Conservation (phyloP, 2,329 filamentous ascomycete species). For the Pseudopyrenochaeta lycopersici region DNA sequence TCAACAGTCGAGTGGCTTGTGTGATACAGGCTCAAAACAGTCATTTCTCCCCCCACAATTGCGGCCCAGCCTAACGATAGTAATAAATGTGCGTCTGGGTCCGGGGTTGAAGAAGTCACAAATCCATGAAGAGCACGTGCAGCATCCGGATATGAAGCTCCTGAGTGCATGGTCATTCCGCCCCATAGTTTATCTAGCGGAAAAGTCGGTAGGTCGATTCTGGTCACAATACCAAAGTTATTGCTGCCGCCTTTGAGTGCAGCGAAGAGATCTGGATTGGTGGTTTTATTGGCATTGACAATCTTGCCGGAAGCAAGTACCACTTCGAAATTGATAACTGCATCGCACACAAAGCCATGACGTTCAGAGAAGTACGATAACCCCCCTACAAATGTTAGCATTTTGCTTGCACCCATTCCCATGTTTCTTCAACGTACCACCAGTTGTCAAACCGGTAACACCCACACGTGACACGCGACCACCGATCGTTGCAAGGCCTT, state of each 20-base stretch:
- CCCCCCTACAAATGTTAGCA: background rate
- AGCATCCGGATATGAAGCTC: background rate
- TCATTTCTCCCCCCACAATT: background rate
- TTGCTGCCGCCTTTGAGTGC: constrained; percentile 44
- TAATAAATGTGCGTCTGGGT: background rate
- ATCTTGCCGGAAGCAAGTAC: constrained; percentile 49
- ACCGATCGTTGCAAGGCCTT: constrained; percentile 29
- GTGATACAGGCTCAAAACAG: background rate
- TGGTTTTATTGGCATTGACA: constrained; percentile 17
- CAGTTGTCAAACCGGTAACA: constrained; percentile 30
- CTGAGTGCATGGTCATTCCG: constrained; percentile 1
- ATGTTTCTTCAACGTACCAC: constrained; percentile 21
- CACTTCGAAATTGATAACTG: constrained; percentile 38
- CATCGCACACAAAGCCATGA: constrained; percentile 18
- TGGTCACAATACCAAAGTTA: constrained; percentile 40
- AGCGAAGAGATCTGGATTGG: constrained; percentile 37
- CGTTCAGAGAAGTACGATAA: background rate
- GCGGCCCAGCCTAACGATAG: background rate
- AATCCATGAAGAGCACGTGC: background rate
- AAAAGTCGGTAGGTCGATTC: constrained; percentile 21
- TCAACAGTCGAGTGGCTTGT: background rate
- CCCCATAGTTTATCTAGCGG: constrained; percentile 16
- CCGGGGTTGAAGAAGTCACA: background rate
- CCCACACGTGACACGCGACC: constrained; percentile 33
- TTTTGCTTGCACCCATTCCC: background rate